Conservation (phyloP, 495 filamentous ascomycete species). For the Pyrenula aspistea region DNA sequence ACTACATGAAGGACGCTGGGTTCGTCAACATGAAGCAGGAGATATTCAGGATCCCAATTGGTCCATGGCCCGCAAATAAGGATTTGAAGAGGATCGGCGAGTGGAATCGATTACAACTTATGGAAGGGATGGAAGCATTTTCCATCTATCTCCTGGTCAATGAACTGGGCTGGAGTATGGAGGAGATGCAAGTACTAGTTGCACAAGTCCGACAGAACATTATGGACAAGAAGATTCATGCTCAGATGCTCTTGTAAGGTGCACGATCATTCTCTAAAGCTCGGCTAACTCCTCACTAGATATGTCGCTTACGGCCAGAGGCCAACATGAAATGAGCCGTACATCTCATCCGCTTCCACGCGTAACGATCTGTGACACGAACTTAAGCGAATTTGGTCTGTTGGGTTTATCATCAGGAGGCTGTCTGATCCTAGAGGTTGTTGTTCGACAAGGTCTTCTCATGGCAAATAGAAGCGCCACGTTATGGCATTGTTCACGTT, state of each 20-base stretch:
- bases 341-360: too few relatives aligned
- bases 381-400: too few relatives aligned
- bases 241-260: neutral
- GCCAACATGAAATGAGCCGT: neutral
- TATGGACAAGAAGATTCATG: neutral
- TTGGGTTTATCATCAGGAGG: too few relatives aligned
- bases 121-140: neutral
- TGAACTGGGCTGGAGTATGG: neutral
- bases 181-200: neutral
- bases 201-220: neutral
- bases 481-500: too few relatives aligned
- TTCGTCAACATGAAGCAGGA: slow-evolving; percentile 12
- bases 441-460: too few relatives aligned
- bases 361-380: too few relatives aligned
- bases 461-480: too few relatives aligned
- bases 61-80: slow-evolving; percentile 16
- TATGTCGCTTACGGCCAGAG: neutral
- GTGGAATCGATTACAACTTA: neutral
- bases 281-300: neutral
- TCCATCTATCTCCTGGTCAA: neutral
- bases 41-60: slow-evolving; percentile 12
- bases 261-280: neutral
- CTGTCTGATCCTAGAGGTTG: too few relatives aligned
- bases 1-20: slow-evolving; percentile 11
- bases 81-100: neutral